phyloP scores from a whole-genome alignment of 106 monocot genomes.

The Platanthera zijinensis region DNA sequence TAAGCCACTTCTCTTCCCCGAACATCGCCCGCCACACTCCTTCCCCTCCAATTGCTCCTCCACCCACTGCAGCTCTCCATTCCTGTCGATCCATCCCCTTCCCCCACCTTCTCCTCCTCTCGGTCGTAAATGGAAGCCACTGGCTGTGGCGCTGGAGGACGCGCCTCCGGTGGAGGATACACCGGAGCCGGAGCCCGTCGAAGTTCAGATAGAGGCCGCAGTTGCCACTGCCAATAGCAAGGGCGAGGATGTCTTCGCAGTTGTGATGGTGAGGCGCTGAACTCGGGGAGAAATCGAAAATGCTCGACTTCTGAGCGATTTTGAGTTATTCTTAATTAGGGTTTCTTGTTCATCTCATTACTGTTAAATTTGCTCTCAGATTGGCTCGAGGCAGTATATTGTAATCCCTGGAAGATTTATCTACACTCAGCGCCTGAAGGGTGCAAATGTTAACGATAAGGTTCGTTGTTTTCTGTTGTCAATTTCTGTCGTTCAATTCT shows the following conservation, averaged over 20 bases:
- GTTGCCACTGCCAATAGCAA: conserved; percentile 33
- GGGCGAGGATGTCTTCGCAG: conserved; percentile 73
- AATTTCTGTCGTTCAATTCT: neutral
- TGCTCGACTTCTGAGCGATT: neutral
- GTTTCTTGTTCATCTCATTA: neutral
- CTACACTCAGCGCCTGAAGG: conserved; percentile 85
- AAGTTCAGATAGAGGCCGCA: conserved; percentile 49
- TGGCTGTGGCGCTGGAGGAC: conserved; percentile 16
- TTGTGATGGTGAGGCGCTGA: conserved; percentile 54
- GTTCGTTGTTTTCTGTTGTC: conserved; percentile 16
- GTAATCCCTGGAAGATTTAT: conserved; percentile 84
- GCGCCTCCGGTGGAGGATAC: conserved; percentile 11
- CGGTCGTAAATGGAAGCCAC: conserved; percentile 13
- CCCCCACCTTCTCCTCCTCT: neutral
- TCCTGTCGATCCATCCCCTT: conserved; percentile 3
- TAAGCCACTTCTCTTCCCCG: neutral
- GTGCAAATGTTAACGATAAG: conserved; percentile 88
- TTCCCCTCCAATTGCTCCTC: conserved; percentile 8
- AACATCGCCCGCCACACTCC: neutral
- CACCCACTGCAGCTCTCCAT: neutral
- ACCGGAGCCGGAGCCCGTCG: conserved; percentile 49
- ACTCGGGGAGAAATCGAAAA: neutral
- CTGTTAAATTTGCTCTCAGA: conserved; percentile 23
- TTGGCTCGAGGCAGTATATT: conserved; percentile 90
- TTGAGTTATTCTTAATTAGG: neutral